Percentiles rank a stretch among this genome's conserved stretches.
Conservation (phyloP, 805 yeast genomes). For the Kuraishia cidri region DNA sequence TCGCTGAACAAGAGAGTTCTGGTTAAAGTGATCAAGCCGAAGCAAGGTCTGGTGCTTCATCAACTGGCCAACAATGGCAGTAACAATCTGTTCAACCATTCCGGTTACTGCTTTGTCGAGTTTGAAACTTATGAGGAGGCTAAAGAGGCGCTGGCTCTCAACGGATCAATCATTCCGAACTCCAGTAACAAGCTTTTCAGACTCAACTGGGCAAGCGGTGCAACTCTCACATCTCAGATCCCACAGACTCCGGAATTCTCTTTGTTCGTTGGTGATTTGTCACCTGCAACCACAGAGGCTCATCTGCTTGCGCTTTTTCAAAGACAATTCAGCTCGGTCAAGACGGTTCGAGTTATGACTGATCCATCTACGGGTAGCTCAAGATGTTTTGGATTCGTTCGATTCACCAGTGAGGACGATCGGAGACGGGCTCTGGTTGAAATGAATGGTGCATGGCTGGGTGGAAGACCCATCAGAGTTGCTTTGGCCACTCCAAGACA, state of each 20-base stretch:
- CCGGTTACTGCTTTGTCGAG: conserved; percentile 75
- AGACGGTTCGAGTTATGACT: conserved; percentile 80
- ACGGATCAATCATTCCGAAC: conserved; percentile 60
- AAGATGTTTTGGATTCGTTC: conserved; percentile 73
- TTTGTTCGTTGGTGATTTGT: conserved; percentile 73
- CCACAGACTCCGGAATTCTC: conserved; percentile 72
- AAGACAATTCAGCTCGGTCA: conserved; percentile 53
- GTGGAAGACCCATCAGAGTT: conserved; percentile 68
- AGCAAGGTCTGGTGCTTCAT: conserved; percentile 23
- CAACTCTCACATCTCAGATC: conserved; percentile 63
- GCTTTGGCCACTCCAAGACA: conserved; percentile 74
- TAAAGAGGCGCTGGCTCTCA: conserved; percentile 54
- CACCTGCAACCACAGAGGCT: conserved; percentile 75
- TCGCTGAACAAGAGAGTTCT: conserved; percentile 43
- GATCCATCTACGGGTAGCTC: conserved; percentile 75
- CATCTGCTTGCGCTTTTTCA: conserved; percentile 68
- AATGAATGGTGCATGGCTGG: conserved; percentile 77
- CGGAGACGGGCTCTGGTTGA: conserved; percentile 59
- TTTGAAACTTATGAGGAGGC: conserved; percentile 64
- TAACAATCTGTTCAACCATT: conserved; percentile 16
- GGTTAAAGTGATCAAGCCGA: conserved; percentile 56
- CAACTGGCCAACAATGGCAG: conserved; percentile 14
- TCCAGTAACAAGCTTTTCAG: conserved; percentile 52
- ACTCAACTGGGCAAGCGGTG: conserved; percentile 80
- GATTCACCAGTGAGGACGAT: conserved; percentile 65